Evolutionary conservation across 306 rosid genomes (phyloP).

Genomic region (Ammopiptanthus mongolicus): DNA sequence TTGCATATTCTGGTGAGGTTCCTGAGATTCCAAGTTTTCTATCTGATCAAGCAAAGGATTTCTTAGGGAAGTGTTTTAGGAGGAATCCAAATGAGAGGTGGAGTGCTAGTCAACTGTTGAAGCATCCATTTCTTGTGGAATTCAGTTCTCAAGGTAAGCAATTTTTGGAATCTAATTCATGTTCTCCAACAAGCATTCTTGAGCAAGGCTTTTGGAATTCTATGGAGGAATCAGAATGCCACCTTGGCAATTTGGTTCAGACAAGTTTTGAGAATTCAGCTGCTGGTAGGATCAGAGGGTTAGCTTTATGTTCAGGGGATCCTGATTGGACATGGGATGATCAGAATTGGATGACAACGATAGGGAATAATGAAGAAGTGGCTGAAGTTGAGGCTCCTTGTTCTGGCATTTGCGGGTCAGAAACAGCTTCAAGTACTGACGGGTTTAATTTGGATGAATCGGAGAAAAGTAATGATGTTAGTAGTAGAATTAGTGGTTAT

Average conservation of each 20-base stretch:
- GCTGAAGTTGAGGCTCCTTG: slow-evolving; percentile 3
- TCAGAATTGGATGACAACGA: slow-evolving; percentile 54
- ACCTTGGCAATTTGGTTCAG: slow-evolving; percentile 9
- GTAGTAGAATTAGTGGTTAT: slow-evolving; percentile 21
- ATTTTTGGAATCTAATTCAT: slow-evolving; percentile 36
- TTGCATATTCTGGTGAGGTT: slow-evolving; percentile 55
- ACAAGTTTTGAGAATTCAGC: slow-evolving; percentile 21
- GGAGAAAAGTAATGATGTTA: slow-evolving; percentile 14
- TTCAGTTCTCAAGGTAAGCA: slow-evolving; percentile 31
- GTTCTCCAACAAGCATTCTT: slow-evolving; percentile 85
- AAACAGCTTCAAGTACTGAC: slow-evolving; percentile 17
- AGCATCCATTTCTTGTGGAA: slow-evolving; percentile 70
- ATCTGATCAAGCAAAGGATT: slow-evolving; percentile 71
- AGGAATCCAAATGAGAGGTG: slow-evolving; percentile 71
- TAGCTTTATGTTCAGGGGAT: slow-evolving; percentile 47
- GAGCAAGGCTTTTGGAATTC: slow-evolving; percentile 73
- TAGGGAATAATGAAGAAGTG: slow-evolving; percentile 24
- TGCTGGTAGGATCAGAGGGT: slow-evolving; percentile 48
- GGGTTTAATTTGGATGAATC: slow-evolving; percentile 4
- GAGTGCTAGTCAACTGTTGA: slow-evolving; percentile 63
- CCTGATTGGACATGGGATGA: slow-evolving; percentile 48
- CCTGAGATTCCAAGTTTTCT: slow-evolving; percentile 78
- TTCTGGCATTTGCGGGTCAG: no score
- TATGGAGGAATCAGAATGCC: slow-evolving; percentile 47
- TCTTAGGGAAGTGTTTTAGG: slow-evolving; percentile 70